These are phyloP conservation scores for Quercus ilex DNA, from an alignment of 306 rosid species.

Conservation along the genomic window DNA sequence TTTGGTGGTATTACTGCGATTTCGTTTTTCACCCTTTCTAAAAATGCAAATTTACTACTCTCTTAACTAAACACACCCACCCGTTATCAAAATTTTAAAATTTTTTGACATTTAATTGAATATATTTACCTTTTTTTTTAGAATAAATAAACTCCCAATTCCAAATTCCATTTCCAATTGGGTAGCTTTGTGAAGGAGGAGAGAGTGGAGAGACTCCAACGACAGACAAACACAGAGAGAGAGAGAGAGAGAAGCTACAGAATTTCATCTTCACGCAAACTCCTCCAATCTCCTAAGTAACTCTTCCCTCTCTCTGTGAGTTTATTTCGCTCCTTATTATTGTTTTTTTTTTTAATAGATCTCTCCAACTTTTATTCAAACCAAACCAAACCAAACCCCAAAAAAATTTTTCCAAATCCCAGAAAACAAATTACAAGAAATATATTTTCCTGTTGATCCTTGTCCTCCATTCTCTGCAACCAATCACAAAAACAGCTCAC, in stretches of 20 bases:
- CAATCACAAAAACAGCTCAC: background rate
- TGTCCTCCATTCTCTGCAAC: background rate
- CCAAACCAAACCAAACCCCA: background rate
- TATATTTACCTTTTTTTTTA: too few relatives aligned
- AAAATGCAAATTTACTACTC: too few relatives aligned
- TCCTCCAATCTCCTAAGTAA: background rate
- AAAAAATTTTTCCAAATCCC: background rate
- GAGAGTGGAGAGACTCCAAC: background rate
- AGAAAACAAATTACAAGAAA: background rate
- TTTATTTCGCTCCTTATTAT: background rate
- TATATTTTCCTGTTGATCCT: background rate
- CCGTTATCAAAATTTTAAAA: too few relatives aligned
- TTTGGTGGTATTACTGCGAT: too few relatives aligned
- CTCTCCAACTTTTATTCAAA: slow-evolving; percentile 15
- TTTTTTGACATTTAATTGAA: too few relatives aligned
- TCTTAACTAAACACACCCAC: too few relatives aligned
- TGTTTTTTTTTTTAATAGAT: background rate
- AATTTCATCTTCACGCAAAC: slow-evolving; percentile 14
- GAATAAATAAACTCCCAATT: too few relatives aligned
- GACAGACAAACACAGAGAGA: background rate
- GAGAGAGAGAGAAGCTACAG: slow-evolving; percentile 20
- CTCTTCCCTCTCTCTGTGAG: too few relatives aligned
- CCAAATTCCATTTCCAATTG: too few relatives aligned
- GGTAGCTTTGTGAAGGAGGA: background rate
- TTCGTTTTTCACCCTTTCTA: too few relatives aligned